Percentiles rank a stretch among this genome's conserved stretches.
phyloP scores from a whole-genome alignment of 2,329 filamentous ascomycete species.

The Hypocrella siamensis region DNA sequence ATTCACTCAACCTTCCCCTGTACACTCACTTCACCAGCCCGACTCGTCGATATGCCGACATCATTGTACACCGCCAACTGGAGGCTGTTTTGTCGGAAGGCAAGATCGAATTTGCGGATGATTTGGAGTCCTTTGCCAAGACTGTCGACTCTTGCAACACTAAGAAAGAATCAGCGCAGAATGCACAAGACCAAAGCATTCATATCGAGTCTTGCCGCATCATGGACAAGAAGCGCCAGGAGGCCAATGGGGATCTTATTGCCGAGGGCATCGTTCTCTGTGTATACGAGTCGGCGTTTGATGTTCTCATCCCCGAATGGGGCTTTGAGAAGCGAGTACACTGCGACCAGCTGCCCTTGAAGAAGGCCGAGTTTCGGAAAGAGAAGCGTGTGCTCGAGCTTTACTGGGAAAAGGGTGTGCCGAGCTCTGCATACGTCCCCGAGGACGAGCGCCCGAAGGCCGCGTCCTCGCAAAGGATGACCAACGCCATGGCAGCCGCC shows the following conservation, averaged over 20 bases:
- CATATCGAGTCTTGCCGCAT: slow-evolving; percentile 94
- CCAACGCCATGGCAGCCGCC: slow-evolving; percentile 60
- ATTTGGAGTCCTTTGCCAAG: slow-evolving; percentile 77
- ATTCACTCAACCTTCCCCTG: slow-evolving; percentile 77
- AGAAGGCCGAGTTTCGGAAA: slow-evolving; percentile 99
- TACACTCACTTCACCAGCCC: slow-evolving; percentile 98
- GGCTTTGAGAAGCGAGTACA: slow-evolving; percentile 99
- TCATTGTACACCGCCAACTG: slow-evolving; percentile 88
- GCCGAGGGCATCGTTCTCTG: slow-evolving; percentile 91
- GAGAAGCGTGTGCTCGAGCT: slow-evolving; percentile 86
- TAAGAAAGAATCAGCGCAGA: slow-evolving; percentile 97
- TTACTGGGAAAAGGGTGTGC: slow-evolving; percentile 99
- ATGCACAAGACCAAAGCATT: slow-evolving; percentile 95
- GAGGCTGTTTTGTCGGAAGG: slow-evolving; percentile 74
- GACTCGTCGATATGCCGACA: slow-evolving; percentile 84
- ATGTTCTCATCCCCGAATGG: slow-evolving; percentile 94
- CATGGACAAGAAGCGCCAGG: slow-evolving; percentile 84
- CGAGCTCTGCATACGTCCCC: slow-evolving; percentile 87
- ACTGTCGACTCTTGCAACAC: slow-evolving; percentile 93
- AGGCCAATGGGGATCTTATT: slow-evolving; percentile 79
- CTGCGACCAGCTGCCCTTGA: slow-evolving; percentile 90
- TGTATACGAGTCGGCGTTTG: slow-evolving; percentile 97
- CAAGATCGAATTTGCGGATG: slow-evolving; percentile 72
- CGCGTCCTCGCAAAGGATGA: slow-evolving; percentile 54
- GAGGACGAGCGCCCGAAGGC: slow-evolving; percentile 93